These are phyloP conservation scores for Talaromyces sp. DNA, from an alignment of 2,329 filamentous ascomycete genomes.

Conservation along the genomic window DNA sequence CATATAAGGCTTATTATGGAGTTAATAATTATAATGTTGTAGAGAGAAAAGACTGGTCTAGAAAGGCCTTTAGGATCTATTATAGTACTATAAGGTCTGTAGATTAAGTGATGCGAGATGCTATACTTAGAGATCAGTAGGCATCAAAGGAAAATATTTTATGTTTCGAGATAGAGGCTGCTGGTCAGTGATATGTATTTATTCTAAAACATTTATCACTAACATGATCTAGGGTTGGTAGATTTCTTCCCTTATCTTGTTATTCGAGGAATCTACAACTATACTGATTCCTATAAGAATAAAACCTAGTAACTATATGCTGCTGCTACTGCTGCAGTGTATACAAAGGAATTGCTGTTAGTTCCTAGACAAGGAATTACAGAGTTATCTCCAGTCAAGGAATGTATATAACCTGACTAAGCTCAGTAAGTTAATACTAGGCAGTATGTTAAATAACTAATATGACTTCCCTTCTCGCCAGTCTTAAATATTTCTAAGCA, in stretches of 20 bases:
- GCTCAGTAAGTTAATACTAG: no score
- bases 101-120: constrained; percentile 18
- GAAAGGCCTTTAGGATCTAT: constrained; percentile 7
- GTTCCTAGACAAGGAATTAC: neutral
- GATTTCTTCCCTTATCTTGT: constrained; percentile 10
- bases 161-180: constrained; percentile 11
- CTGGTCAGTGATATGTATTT: neutral
- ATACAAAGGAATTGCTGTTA: constrained; percentile 3
- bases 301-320: constrained; percentile 13
- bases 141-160: constrained; percentile 1
- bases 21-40: constrained; percentile 3
- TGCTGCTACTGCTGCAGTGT: constrained; percentile 9
- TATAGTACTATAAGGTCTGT: constrained; percentile 18
- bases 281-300: constrained; percentile 14
- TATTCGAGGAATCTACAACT: constrained; percentile 13
- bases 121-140: constrained; percentile 12
- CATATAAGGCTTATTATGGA: constrained; percentile 1
- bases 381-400: no score
- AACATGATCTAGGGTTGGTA: constrained; percentile 3
- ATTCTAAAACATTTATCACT: no score
- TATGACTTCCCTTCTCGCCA: no score
- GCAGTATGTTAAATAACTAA: no score
- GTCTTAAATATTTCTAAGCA: no score
- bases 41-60: neutral
- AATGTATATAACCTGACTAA: no score